Evolutionary conservation across 2,329 filamentous ascomycete species (phyloP).

Genomic region (Blastomyces emzantsi): DNA sequence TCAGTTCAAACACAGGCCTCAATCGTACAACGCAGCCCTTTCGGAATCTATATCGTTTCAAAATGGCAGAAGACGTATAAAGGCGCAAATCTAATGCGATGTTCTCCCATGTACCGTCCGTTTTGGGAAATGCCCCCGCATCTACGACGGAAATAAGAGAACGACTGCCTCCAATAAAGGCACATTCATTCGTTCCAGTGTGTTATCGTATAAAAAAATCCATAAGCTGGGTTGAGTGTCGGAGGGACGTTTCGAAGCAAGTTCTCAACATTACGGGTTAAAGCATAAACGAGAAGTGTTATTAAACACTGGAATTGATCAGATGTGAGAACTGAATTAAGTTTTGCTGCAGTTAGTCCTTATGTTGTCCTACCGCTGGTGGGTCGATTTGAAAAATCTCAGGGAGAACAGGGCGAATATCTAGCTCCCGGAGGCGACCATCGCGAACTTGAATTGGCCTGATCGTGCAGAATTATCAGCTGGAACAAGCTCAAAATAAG

Average conservation of each 20-base stretch:
- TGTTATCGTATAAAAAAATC: too few species aligned
- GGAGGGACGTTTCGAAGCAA: background rate
- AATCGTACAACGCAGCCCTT: background rate
- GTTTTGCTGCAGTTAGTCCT: background rate
- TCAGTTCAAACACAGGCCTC: background rate
- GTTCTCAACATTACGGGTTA: background rate
- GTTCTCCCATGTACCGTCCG: background rate
- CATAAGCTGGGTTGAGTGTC: background rate
- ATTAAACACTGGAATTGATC: background rate
- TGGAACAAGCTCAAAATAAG: background rate
- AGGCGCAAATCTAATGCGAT: background rate
- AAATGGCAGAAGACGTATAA: background rate
- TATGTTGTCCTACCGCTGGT: background rate
- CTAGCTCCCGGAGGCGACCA: slow-evolving; percentile 4
- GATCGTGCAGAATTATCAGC: background rate
- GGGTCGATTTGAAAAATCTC: background rate
- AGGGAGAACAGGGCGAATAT: background rate
- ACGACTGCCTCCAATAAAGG: background rate
- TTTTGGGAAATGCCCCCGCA: background rate
- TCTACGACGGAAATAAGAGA: background rate
- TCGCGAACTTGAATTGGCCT: background rate
- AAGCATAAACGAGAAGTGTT: background rate
- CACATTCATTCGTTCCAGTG: background rate
- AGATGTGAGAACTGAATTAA: background rate
- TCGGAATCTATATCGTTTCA: background rate